Base-by-base conservation (phyloP, 2,329 filamentous ascomycete genomes). In the Hypocreales sp. region DNA sequence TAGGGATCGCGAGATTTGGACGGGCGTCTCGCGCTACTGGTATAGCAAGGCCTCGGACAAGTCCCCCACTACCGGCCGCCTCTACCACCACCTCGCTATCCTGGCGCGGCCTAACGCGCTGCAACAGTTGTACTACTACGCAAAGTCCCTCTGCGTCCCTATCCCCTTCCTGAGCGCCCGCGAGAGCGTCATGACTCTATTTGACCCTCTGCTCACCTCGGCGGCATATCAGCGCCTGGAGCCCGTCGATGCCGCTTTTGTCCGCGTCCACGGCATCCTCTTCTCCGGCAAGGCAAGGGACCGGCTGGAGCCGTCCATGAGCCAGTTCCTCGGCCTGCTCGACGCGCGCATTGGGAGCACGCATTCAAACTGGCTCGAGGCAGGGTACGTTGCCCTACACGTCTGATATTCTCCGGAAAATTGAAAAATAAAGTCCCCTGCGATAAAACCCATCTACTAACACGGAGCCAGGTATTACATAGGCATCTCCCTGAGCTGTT, bases 71-170 rank as follows among this genome's bases (percentile, higher is more conserved):
- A 73, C 79, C 0, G 87, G 87, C 0, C 63, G 86, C 0, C 60
- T 95, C 0, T 90, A 93, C 32, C 84, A 95, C 38, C 84, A 94
- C 41, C 57, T 94, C 0, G 87, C 84, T 0, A 86, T 87, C 15
- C 48, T 87, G 0, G 76, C 80, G 0, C 55, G 78, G 0, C 77
- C 78, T 0, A 74, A 80, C 32, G 66, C 67, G 1, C 49, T 83
- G 0, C 70, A 77, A 30, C 79, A 87, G 43, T 50, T 86, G 0
- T 83, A 70, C 40, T 80, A 71, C 33, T 87, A 84, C 36, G 54
- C 63, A 0, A 81, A 81, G 34, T 72, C 73, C 0, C 58, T 87
- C 0, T 79, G 72, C 16, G 79, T 79, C 1, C 58, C 68, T 0
- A 61, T 72, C 3, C 72, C 74, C 0, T 87, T 87, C 32, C 45